A percentile compares a stretch with the other conserved stretches of the same genome.
These are phyloP conservation scores for Schizophyllum commune DNA, from an alignment of 1,284 basidiomycete species.

Conservation along the genomic window DNA sequence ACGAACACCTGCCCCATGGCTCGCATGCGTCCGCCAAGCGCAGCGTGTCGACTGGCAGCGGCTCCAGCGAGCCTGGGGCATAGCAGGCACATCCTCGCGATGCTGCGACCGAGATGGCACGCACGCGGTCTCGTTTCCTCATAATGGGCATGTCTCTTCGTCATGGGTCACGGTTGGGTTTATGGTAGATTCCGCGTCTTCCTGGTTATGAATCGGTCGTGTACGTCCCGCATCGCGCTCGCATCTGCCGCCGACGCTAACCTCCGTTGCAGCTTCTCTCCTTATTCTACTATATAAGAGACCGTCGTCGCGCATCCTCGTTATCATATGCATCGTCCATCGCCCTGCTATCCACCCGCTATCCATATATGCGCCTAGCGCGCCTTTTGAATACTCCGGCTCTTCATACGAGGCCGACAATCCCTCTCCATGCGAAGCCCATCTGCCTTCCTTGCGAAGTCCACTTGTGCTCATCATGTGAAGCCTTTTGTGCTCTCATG, in stretches of 20 bases:
- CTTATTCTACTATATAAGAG: not conserved
- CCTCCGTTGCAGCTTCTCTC: not conserved
- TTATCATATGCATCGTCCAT: not conserved
- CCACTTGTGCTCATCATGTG: too few species aligned
- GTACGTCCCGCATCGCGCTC: not conserved
- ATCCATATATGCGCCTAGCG: too few species aligned
- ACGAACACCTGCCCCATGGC: not conserved
- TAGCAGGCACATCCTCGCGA: not conserved
- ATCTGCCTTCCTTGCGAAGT: too few species aligned
- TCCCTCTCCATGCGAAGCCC: too few species aligned
- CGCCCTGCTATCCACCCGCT: not conserved
- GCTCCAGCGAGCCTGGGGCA: not conserved
- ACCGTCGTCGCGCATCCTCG: not conserved
- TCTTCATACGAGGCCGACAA: too few species aligned
- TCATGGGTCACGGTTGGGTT: not conserved
- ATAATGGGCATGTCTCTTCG: not conserved
- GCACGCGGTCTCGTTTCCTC: not conserved
- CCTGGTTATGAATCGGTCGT: not conserved
- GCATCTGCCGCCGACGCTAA: not conserved
- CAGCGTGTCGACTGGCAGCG: not conserved
- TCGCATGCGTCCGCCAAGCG: not conserved
- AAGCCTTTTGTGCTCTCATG: too few species aligned
- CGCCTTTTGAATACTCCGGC: too few species aligned
- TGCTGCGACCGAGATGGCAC: not conserved
- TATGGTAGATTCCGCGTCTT: not conserved